Base-by-base conservation (phyloP, 495 filamentous ascomycete species). In the Hapsidospora chrysogenum region DNA sequence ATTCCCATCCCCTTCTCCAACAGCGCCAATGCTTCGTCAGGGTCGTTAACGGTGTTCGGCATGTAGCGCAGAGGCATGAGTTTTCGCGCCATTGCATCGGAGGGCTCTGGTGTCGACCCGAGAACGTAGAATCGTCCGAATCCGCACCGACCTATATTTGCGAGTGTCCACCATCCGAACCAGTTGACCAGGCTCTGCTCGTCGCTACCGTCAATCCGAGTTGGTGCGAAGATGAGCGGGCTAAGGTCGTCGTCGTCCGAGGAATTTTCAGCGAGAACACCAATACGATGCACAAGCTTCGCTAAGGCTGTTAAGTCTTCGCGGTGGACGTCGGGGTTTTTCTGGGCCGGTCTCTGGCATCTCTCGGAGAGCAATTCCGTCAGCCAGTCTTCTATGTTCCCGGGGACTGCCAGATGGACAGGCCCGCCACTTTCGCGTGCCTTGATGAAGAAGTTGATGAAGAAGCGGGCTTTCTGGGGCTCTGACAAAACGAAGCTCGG, bases 401-500 rank as follows among this genome's bases (percentile, higher is more conserved):
- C 35, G 17, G 21, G 18, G 3, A 31, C 10, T 15, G 29, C 33
- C 35, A 23, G 14, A 8, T 25, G 19, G 3, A 17, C 22, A n/a
- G 20, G 33, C 22, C 33, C 17, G 9, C 18, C 23, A 14, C 9
- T 4, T 1, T 23, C 36, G 36, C 15, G 9, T n/a, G 9, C n/a
- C 5, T 14, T 13, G 9, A 14, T 16, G 4, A 78, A 78, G 74
- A 74, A 80, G 1, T 52, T 47, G 3, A 82, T 40, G n/a, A 79
- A 56, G 3, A 64, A 49, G 9, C 57, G 46, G 3, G 71, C 56
- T 27, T 52, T 61, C 2, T 56, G 45, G 1, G 70, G 64, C 16
- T 74, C 63, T 0, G 56, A 55, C 36, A 72, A 41, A 26, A 72
- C 52, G 29, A 78, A 64, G 37, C 75, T 76, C 23, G 78, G 74